Evolutionary conservation across 768 basidiomycete genomes (phyloP).

Genomic region (Pleurotus tuoliensis): DNA sequence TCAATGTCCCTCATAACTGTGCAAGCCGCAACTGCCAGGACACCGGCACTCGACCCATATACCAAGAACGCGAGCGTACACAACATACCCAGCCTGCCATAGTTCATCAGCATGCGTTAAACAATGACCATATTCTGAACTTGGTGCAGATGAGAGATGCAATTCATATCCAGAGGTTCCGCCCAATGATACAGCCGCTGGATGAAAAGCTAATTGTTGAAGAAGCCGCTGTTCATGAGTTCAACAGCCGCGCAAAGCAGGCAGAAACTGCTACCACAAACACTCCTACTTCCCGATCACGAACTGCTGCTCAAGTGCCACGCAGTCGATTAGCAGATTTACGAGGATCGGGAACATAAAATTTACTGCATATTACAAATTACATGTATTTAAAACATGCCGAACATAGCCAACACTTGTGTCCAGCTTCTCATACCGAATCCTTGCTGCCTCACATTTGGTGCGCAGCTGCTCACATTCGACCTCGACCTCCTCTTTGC

Average conservation of each 20-base stretch:
- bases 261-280: neutral
- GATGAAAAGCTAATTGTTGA: neutral
- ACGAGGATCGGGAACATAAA: neutral
- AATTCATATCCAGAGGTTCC: slow-evolving; percentile 14
- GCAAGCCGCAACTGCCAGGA: slow-evolving; percentile 12
- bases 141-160: slow-evolving; percentile 24
- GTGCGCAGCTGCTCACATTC: no score
- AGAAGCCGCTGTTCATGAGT: neutral
- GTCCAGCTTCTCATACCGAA: no score
- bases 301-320: neutral
- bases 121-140: slow-evolving; percentile 17
- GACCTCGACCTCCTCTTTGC: no score
- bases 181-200: neutral
- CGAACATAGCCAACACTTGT: no score
- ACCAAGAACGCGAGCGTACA: slow-evolving; percentile 15
- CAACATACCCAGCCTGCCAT: neutral
- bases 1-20: slow-evolving; percentile 24
- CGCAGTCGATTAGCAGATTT: neutral
- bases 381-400: no score
- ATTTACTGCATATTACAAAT: neutral
- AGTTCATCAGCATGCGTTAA: neutral
- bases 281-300: neutral
- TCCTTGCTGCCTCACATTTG: no score
- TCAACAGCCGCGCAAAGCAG: neutral
- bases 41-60: slow-evolving; percentile 6